Base-by-base conservation (phyloP, 2,329 filamentous ascomycete genomes). In the Penicillium sp. region DNA sequence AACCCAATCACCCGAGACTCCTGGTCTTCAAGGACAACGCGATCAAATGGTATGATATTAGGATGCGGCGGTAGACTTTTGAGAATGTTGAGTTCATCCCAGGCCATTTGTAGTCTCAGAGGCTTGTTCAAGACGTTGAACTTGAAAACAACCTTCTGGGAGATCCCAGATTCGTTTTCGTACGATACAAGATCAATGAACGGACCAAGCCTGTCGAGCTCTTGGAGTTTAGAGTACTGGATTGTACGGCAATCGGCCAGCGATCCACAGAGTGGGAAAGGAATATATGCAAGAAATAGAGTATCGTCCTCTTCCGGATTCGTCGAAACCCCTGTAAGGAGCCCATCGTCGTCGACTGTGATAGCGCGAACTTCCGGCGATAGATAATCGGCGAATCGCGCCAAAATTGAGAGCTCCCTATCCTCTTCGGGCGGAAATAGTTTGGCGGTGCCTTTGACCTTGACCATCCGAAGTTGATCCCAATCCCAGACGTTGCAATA, bases 1-100 rank as follows among this genome's bases (percentile, higher is more conserved):
- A 65, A 66, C 21, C 61, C 59, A 45, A 66, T 51, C 7, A 66
- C 53, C 6, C 60, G 59, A 49, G 52, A 58, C 31, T 63, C 56
- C 17, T 26, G 7, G 24, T 26, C 24, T 26, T 61, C 51, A 1
- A 67, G 42, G 19, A 67, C 56, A 47, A 65, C 49, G 19, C 54
- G 54, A 53, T 64, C 55, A 49, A 65, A 55, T 21, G 58, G 59
- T 48, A 64, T 44, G 17, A 67, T 53, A 55, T 66, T 64, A 17
- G 60, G 59, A 53, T 66, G 60, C 26, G 53, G 43, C 32, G 62
- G 62, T 17, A 66, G 53, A 35, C 21, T 52, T 40, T 56, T 60
- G 17, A 62, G 51, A 43, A 64, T 19, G 22, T 65, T 58, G 15
- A 66, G 28, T 48, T 66, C 60, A 39, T 63, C 49, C 62, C 57